These are phyloP conservation scores for Chalciporus chontae DNA, from an alignment of 768 basidiomycete genomes.

Conservation along the genomic window DNA sequence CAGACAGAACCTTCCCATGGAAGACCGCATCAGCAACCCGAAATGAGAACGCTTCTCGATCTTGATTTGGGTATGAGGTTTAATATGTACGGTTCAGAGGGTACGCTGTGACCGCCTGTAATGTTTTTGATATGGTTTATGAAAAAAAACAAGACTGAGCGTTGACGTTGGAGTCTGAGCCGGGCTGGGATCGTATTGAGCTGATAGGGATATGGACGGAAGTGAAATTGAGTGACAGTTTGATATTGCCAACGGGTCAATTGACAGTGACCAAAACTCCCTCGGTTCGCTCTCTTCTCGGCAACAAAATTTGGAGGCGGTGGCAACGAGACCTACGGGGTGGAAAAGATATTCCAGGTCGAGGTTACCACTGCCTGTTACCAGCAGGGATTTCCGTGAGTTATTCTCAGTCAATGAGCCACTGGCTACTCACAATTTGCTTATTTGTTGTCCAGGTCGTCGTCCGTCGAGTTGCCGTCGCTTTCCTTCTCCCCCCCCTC, in stretches of 20 bases:
- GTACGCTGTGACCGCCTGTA: too few relatives aligned
- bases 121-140: too few relatives aligned
- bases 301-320: not conserved
- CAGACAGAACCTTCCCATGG: slow-evolving; percentile 3
- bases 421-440: not conserved
- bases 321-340: not conserved
- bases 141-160: too few relatives aligned
- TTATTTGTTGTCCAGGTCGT: slow-evolving; percentile 6
- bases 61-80: slow-evolving; percentile 11
- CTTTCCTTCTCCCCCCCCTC: not conserved
- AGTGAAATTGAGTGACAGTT: too few relatives aligned
- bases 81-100: slow-evolving; percentile 3
- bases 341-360: not conserved
- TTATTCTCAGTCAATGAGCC: slow-evolving; percentile 1
- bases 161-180: too few relatives aligned
- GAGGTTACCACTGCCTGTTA: too few relatives aligned
- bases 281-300: not conserved
- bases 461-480: not conserved
- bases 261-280: too few relatives aligned
- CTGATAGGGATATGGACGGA: too few relatives aligned
- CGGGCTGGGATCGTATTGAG: too few relatives aligned
- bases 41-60: slow-evolving; percentile 9
- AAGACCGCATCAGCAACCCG: not conserved
- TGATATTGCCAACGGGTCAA: not conserved
- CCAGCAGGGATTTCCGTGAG: not conserved